phyloP scores from a whole-genome alignment of 1,284 basidiomycete genomes.

The Mrakiaceae sp. region DNA sequence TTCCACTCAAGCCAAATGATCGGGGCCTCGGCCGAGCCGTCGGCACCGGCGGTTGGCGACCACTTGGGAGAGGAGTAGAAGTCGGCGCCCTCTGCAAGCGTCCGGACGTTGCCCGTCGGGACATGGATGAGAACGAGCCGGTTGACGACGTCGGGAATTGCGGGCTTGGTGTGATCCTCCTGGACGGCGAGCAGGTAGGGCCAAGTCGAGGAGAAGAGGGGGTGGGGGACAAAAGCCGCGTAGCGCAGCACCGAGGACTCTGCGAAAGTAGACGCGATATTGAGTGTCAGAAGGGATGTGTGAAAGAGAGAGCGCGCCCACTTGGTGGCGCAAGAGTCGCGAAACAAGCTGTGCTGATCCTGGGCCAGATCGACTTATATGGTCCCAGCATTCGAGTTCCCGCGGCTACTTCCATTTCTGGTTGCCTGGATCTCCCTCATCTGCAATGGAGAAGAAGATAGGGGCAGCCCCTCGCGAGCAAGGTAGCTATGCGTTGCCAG shows the following conservation, averaged over 20 bases:
- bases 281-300: background rate
- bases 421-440: too few species aligned
- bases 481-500: too few species aligned
- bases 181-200: constrained; percentile 26
- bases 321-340: too few species aligned
- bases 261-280: constrained; percentile 6
- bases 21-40: constrained; percentile 17
- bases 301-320: too few species aligned
- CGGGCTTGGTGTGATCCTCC: constrained; percentile 33
- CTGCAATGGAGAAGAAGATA: too few species aligned
- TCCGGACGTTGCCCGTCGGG: constrained; percentile 9
- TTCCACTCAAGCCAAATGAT: constrained; percentile 33
- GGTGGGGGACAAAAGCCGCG: constrained; percentile 29
- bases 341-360: too few species aligned
- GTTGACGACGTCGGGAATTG: constrained; percentile 29
- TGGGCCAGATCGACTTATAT: too few species aligned
- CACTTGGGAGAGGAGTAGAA: constrained; percentile 33
- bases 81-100: constrained; percentile 24
- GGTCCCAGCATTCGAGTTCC: too few species aligned
- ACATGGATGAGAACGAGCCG: constrained; percentile 29
- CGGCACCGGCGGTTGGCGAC: constrained; percentile 24
- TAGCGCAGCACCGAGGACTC: constrained; percentile 25
- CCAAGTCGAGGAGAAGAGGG: constrained; percentile 22
- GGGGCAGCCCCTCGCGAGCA: too few species aligned
- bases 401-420: too few species aligned